phyloP scores from a whole-genome alignment of 2,329 filamentous ascomycete species.

The Drechmeria coniospora region DNA sequence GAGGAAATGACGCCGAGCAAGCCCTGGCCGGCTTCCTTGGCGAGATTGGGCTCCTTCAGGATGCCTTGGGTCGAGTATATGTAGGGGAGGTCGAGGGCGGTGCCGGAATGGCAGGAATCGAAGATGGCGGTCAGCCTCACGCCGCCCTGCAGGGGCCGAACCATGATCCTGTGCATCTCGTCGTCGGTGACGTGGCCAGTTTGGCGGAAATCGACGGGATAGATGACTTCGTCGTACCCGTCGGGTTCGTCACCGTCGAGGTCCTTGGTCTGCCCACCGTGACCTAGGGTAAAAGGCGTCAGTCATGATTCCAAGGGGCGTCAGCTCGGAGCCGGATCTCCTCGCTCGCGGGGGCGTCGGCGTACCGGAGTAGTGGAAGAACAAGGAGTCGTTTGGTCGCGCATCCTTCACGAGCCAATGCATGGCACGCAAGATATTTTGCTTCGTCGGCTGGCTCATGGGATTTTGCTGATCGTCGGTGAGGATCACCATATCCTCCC shows the following conservation, averaged over 20 bases:
- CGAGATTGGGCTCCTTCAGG: constrained; percentile 52
- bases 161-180: constrained; percentile 65
- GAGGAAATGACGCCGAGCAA: constrained; percentile 43
- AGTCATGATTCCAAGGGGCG: neutral
- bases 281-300: constrained; percentile 28
- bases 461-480: constrained; percentile 95
- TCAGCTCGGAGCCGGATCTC: constrained; percentile 14
- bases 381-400: constrained; percentile 79
- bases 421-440: constrained; percentile 90
- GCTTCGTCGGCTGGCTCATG: constrained; percentile 93
- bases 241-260: constrained; percentile 68
- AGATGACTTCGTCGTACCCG: constrained; percentile 72
- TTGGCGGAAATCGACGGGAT: constrained; percentile 66
- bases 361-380: constrained; percentile 93
- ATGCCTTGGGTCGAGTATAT: constrained; percentile 55
- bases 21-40: constrained; percentile 51
- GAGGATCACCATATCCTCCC: constrained; percentile 92
- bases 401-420: constrained; percentile 96
- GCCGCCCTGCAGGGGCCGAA: constrained; percentile 37
- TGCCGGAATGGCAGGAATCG: constrained; percentile 53
- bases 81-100: constrained; percentile 50
- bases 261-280: constrained; percentile 70
- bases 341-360: too few relatives aligned
- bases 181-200: constrained; percentile 74
- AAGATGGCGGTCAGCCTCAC: constrained; percentile 48